Evolutionary conservation across 768 basidiomycete genomes (phyloP), one percentile per base, ranked within the genome.

Genomic region (Russula abietina): DNA sequence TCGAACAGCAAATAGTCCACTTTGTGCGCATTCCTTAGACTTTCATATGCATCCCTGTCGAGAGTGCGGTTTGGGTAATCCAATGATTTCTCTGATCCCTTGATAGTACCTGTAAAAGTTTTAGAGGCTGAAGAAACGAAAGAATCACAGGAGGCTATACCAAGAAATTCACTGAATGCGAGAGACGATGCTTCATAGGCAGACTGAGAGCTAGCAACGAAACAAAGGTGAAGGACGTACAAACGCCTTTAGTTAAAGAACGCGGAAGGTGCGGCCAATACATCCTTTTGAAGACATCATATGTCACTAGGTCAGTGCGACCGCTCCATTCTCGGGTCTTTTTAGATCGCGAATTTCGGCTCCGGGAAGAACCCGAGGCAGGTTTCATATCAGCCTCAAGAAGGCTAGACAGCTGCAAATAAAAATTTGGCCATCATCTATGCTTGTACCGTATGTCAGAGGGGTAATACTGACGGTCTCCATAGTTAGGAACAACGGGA

Each of bases 401-500:
- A 51, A 85, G 70, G 12, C 70, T 70, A 58, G 76, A 83, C 10
- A 85, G 73, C 82, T 84, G 58, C 8, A 57, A 19, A n/a, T 12
- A 6, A 48, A 51, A 62, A 22, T 45, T 10, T 43, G 39, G 55
- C 5, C n/a, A 2, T 65, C 48, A 14, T 46, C 38, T 48, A 33
- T 19, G 32, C 8, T 12, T 14, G 28, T n/a, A 32, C n/a, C 4
- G 30, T 22, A 9, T 26, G 26, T 51, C 19, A 11, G 16, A 41
- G 24, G 16, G 38, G 30, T 26, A 0, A 11, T 43, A 52, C 78
- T 51, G 64, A 86, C 88, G 56, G 77, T 75, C 67, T 88, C 82
- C 58, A 83, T 86, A 0, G 88, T 86, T 1, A 87, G 68, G 65
- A 89, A 90, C 46, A 90, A 71, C 0, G 88, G 88, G 58, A 89